Base-by-base conservation (phyloP, 2,329 filamentous ascomycete species). In the Trichoderma sp. region DNA sequence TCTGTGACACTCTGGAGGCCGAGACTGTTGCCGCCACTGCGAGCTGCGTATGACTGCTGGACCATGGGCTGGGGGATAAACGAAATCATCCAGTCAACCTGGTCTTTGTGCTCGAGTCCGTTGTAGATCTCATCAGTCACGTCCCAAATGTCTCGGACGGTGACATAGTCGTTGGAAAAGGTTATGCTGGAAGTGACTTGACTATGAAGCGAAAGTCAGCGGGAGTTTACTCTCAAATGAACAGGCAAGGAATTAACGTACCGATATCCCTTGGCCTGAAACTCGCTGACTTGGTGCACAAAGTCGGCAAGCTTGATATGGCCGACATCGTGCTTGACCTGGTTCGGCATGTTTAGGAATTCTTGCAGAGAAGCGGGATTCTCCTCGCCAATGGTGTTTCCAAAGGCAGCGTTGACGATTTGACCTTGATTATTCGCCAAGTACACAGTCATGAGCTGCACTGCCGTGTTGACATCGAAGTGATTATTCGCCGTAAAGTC, bases 81-180 rank as follows among this genome's bases (percentile, higher is more conserved):
- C 2, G 70, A 74, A 14, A 74, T 63, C 28, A 74, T 65, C 73
- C 73, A 74, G n/a, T 74, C 72, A 30, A 74, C 71, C 34, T 73
- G 62, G 30, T 73, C 58, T 32, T 73, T 74, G 9, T 70, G 61
- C 9, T 26, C n/a, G 2, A 74, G 66, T n/a, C n/a, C 26, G 26
- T 73, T 36, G 53, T 74, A 74, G 15, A 73, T 65, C 14, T 26
- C 66, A 58, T 74, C 73, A 6, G 51, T 53, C 7, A 39, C 63
- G 18, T 71, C 56, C 70, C 70, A 73, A 6, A 74, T 73, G 36
- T 71, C 72, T 8, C 69, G 60, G 12, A 74, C 43, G 0, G 73
- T 73, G 14, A 30, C 39, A 21, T 57, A 63, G 62, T 74, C 72
- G 70, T 72, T 73, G 43, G 58, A 43, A 51, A 74, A 36, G 21